Evolutionary conservation across 352 stramenopile species (phyloP).

Genomic region (Blastocystis sp.): DNA sequence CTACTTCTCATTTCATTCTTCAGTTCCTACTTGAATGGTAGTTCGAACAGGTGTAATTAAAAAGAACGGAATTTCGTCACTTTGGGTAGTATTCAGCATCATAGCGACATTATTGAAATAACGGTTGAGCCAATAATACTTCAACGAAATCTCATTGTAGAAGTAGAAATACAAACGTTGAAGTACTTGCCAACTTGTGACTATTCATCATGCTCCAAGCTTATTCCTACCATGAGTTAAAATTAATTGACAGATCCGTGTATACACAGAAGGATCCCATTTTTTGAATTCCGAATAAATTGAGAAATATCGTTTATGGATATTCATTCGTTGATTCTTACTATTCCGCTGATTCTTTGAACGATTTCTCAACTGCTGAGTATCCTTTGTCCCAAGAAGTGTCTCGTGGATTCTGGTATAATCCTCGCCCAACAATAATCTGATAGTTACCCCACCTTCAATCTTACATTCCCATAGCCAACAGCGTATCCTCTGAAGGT

Average conservation of each 20-base stretch:
- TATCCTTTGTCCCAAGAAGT: neutral
- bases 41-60: neutral
- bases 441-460: neutral
- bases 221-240: constrained; percentile 13
- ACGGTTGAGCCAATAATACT: constrained; percentile 37
- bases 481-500: neutral
- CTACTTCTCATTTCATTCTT: neutral
- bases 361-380: constrained; percentile 20
- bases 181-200: constrained; percentile 33
- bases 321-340: constrained; percentile 10
- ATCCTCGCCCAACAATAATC: constrained; percentile 51
- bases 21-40: neutral
- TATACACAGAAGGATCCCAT: constrained; percentile 36
- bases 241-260: constrained; percentile 4
- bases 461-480: constrained; percentile 20
- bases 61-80: neutral
- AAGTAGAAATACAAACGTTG: constrained; percentile 58
- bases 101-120: constrained; percentile 17
- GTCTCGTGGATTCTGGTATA: neutral
- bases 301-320: constrained; percentile 3
- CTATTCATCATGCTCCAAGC: neutral
- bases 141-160: constrained; percentile 46
- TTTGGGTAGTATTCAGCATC: neutral
- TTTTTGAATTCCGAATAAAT: constrained; percentile 35
- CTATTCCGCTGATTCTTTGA: constrained; percentile 46